These are phyloP conservation scores for Globisporangium carolinianum DNA, from an alignment of 352 stramenopile genomes.

Conservation along the genomic window DNA sequence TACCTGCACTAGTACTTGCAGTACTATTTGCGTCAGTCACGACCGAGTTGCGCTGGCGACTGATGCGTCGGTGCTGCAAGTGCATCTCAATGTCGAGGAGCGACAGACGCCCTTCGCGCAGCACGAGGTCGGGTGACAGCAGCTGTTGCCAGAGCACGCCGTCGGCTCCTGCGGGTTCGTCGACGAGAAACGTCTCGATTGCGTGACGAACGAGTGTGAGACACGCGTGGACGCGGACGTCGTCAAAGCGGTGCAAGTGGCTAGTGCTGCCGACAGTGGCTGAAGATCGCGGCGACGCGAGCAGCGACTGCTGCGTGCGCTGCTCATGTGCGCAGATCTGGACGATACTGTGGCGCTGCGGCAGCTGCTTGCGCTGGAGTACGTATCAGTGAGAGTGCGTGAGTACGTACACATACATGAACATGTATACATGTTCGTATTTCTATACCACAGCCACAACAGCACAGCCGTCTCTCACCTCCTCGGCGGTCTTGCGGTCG, in stretches of 20 bases:
- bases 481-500: constrained; percentile 36
- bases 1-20: too few species aligned
- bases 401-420: too few species aligned
- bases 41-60: constrained; percentile 25
- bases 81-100: constrained; percentile 53
- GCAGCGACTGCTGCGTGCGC: neutral
- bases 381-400: too few species aligned
- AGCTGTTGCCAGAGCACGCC: constrained; percentile 27
- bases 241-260: constrained; percentile 21
- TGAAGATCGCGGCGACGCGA: too few species aligned
- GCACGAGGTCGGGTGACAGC: constrained; percentile 41
- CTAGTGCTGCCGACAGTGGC: too few species aligned
- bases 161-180: constrained; percentile 7
- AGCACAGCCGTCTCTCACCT: constrained; percentile 15
- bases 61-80: constrained; percentile 37
- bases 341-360: constrained; percentile 6
- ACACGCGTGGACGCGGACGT: constrained; percentile 50
- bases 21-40: constrained; percentile 1
- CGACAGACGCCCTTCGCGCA: constrained; percentile 29
- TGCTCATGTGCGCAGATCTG: constrained; percentile 2
- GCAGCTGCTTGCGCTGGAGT: constrained; percentile 7
- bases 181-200: constrained; percentile 53
- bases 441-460: neutral
- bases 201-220: constrained; percentile 42
- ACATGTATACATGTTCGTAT: too few species aligned